A percentile compares a stretch with the other conserved stretches of the same genome.
phyloP scores from a whole-genome alignment of 768 basidiomycete species.

The Kockovaella imperatae region DNA sequence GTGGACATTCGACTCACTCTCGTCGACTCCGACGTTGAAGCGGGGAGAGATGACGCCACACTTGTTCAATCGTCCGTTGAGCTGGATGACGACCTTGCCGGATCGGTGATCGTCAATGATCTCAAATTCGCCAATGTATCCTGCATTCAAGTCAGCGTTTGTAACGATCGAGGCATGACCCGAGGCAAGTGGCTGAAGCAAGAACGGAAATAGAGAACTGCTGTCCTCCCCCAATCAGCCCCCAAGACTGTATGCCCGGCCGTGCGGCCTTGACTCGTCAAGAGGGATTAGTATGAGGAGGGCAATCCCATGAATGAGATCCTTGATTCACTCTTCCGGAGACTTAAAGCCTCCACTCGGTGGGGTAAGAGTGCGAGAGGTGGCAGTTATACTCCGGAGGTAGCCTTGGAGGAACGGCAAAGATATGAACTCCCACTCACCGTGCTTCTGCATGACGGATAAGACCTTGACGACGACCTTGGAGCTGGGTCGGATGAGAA shows the following conservation, averaged over 20 bases:
- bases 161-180: conserved; percentile 1
- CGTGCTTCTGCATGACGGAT: conserved; percentile 98
- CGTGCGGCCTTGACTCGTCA: conserved; percentile 25
- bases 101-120: conserved; percentile 98
- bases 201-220: neutral
- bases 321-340: conserved; percentile 37
- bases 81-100: conserved; percentile 95
- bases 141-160: conserved; percentile 46
- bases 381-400: conserved; percentile 45
- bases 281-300: conserved; percentile 13
- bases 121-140: conserved; percentile 98
- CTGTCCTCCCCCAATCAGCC: conserved; percentile 32
- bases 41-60: conserved; percentile 99
- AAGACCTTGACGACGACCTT: conserved; percentile 98
- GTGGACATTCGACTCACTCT: conserved; percentile 57
- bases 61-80: conserved; percentile 98
- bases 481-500: conserved; percentile 90
- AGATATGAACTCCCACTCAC: conserved; percentile 50
- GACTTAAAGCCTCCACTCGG: conserved; percentile 47
- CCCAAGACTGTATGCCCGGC: conserved; percentile 15
- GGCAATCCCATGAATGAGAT: neutral
- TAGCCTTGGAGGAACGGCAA: conserved; percentile 3
- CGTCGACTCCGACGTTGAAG: conserved; percentile 86
- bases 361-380: conserved; percentile 31
- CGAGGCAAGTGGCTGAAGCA: neutral